Evolutionary conservation across 148 eudicot species (phyloP).

Genomic region (Mesembryanthemum crystallinum): DNA sequence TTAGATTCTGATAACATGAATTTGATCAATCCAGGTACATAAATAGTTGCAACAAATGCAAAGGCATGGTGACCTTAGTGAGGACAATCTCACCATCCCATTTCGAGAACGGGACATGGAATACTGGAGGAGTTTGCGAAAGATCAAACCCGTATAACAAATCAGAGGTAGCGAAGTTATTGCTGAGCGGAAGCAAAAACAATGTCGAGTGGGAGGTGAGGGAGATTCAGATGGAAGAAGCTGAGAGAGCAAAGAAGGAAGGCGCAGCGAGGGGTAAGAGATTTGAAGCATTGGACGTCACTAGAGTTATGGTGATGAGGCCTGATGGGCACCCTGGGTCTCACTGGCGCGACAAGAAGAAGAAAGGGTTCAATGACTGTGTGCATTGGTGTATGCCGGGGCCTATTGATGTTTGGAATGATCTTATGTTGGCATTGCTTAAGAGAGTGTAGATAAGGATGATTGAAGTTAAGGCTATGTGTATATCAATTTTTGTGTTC

Average conservation of each 20-base stretch:
- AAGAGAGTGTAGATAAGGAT: neutral
- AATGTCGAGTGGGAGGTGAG: slow-evolving; percentile 36
- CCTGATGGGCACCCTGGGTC: slow-evolving; percentile 65
- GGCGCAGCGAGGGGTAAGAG: slow-evolving; percentile 9
- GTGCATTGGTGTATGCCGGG: slow-evolving; percentile 77
- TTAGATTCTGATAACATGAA: neutral
- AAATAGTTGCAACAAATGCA: slow-evolving; percentile 30
- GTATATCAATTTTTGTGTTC: neutral
- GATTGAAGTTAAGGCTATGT: neutral
- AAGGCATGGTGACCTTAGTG: slow-evolving; percentile 31
- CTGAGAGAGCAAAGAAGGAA: slow-evolving; percentile 29
- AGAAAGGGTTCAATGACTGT: slow-evolving; percentile 43
- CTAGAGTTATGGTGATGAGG: slow-evolving; percentile 43
- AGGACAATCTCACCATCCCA: slow-evolving; percentile 52
- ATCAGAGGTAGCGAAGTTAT: slow-evolving; percentile 8
- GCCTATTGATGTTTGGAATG: slow-evolving; percentile 56
- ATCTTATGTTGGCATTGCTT: slow-evolving; percentile 39
- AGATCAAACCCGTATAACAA: slow-evolving; percentile 24
- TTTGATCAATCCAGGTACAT: slow-evolving; percentile 24
- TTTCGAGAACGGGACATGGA: slow-evolving; percentile 52
- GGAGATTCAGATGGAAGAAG: slow-evolving; percentile 42
- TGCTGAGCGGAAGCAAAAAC: slow-evolving; percentile 16
- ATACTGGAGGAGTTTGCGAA: slow-evolving; percentile 40
- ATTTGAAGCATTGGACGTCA: slow-evolving; percentile 42
- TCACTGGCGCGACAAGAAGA: slow-evolving; percentile 40